Evolutionary conservation across 495 filamentous ascomycete genomes (phyloP).

Genomic region (Podospora sp.): DNA sequence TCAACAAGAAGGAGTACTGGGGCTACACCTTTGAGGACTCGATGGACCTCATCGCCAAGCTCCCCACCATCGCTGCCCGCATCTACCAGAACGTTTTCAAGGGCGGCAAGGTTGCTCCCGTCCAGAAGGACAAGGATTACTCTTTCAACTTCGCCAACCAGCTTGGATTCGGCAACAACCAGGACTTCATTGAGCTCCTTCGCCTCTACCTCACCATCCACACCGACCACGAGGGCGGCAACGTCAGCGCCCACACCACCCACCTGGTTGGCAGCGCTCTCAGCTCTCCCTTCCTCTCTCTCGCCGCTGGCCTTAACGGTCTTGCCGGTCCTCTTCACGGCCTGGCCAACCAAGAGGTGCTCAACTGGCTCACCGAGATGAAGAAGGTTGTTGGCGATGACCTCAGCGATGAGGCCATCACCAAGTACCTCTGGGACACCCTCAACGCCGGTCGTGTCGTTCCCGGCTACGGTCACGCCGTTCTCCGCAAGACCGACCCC

Average conservation of each 20-base stretch:
- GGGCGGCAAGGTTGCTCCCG: slow-evolving; percentile 93
- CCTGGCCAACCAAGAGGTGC: slow-evolving; percentile 98
- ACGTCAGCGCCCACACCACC: slow-evolving; percentile 97
- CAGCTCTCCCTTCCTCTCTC: slow-evolving; percentile 94
- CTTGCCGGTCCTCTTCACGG: slow-evolving; percentile 97
- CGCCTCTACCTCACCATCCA: slow-evolving; percentile 98
- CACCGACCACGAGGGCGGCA: slow-evolving; percentile 98
- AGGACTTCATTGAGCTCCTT: slow-evolving; percentile 97
- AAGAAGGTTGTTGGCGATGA: slow-evolving; percentile 93
- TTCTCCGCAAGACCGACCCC: slow-evolving; percentile 98
- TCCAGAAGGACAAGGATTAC: slow-evolving; percentile 99
- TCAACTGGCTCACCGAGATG: slow-evolving; percentile 99
- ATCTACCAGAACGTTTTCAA: slow-evolving; percentile 99
- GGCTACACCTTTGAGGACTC: slow-evolving; percentile 98
- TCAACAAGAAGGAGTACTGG: slow-evolving; percentile 99
- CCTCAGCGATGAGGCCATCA: slow-evolving; percentile 92
- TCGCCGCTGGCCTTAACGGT: slow-evolving; percentile 95
- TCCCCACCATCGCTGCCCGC: slow-evolving; percentile 93
- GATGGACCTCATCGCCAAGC: slow-evolving; percentile 99
- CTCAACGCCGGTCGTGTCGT: slow-evolving; percentile 94
- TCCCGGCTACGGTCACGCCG: slow-evolving; percentile 96
- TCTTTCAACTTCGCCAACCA: slow-evolving; percentile 98
- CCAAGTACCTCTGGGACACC: slow-evolving; percentile 96
- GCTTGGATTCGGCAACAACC: slow-evolving; percentile 93
- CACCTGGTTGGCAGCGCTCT: slow-evolving; percentile 96